These are phyloP conservation scores for Passalora sequoiae DNA, from an alignment of 2,329 filamentous ascomycete species.

Conservation along the genomic window DNA sequence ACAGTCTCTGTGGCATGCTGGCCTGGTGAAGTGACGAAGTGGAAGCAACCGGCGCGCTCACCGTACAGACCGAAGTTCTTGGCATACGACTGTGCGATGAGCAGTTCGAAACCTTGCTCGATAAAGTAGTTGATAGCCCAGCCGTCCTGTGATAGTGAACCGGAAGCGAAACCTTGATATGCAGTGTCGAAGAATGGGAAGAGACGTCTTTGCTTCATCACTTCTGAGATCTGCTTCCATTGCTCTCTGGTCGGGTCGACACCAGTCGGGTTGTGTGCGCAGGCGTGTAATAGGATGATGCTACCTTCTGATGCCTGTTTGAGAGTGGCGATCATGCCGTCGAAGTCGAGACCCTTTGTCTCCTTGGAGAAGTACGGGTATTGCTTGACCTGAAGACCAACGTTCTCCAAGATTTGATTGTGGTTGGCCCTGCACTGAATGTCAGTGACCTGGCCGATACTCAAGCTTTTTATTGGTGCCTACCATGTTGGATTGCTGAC, in stretches of 20 bases:
- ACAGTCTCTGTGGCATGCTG: constrained; percentile 59
- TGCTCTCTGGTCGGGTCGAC: constrained; percentile 91
- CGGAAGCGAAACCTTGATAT: constrained; percentile 96
- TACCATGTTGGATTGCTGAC: constrained; percentile 92
- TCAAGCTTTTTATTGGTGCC: not conserved
- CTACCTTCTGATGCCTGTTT: constrained; percentile 68
- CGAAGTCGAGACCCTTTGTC: constrained; percentile 87
- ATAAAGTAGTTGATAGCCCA: constrained; percentile 94
- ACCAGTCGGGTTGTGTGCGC: constrained; percentile 96
- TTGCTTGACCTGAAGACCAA: constrained; percentile 67
- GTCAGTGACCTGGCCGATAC: not conserved
- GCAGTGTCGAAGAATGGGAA: constrained; percentile 99
- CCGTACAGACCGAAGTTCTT: constrained; percentile 78
- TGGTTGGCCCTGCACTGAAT: constrained; percentile 63
- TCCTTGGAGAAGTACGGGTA: constrained; percentile 93
- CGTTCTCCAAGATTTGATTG: constrained; percentile 95
- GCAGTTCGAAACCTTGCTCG: constrained; percentile 73
- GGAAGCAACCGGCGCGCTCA: constrained; percentile 92
- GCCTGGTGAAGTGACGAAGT: constrained; percentile 74
- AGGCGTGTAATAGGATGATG: constrained; percentile 88
- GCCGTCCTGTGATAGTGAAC: constrained; percentile 76
- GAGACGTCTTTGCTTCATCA: constrained; percentile 73
- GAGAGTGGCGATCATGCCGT: constrained; percentile 74
- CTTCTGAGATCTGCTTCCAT: constrained; percentile 80
- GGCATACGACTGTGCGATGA: constrained; percentile 50